Percentiles rank a stretch among this genome's conserved stretches.
Conservation (phyloP, 1,284 basidiomycete genomes). For the Cystobasidium slooffiae region DNA sequence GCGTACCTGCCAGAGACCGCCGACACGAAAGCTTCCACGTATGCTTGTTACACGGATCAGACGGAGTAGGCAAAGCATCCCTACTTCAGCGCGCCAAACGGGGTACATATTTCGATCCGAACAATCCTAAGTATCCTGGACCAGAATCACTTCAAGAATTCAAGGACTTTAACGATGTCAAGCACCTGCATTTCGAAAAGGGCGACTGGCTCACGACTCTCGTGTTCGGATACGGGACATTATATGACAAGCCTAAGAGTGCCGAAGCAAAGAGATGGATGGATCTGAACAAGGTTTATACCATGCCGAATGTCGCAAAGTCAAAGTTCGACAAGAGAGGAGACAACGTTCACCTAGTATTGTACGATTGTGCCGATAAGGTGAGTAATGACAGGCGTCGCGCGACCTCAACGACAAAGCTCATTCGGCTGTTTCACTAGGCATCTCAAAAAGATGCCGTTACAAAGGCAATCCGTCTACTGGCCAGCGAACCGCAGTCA, state of each 20-base stretch:
- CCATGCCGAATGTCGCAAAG: neutral
- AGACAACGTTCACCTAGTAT: conserved; percentile 1
- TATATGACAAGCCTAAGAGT: conserved; percentile 1
- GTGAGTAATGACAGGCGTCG: neutral
- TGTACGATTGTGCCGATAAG: neutral
- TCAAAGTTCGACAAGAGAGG: conserved; percentile 3
- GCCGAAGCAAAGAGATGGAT: neutral
- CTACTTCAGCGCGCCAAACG: conserved; percentile 17
- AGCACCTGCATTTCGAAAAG: conserved; percentile 8
- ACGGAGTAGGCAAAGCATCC: conserved; percentile 22
- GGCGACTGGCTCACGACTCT: neutral
- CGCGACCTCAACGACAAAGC: neutral
- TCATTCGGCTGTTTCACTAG: neutral
- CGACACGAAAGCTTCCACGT: conserved; percentile 7
- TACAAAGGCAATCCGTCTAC: neutral
- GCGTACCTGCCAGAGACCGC: conserved; percentile 5
- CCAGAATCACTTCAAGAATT: conserved; percentile 9
- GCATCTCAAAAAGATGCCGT: conserved; percentile 8
- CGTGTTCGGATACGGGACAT: conserved; percentile 18
- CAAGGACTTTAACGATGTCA: conserved; percentile 2
- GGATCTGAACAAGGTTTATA: conserved; percentile 3
- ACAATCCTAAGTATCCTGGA: conserved; percentile 10
- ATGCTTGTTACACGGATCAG: conserved; percentile 10
- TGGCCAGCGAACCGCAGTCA: neutral
- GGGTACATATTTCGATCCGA: conserved; percentile 9